phyloP scores from a whole-genome alignment of 441 rosid genomes.

The Jatropha podagrica region DNA sequence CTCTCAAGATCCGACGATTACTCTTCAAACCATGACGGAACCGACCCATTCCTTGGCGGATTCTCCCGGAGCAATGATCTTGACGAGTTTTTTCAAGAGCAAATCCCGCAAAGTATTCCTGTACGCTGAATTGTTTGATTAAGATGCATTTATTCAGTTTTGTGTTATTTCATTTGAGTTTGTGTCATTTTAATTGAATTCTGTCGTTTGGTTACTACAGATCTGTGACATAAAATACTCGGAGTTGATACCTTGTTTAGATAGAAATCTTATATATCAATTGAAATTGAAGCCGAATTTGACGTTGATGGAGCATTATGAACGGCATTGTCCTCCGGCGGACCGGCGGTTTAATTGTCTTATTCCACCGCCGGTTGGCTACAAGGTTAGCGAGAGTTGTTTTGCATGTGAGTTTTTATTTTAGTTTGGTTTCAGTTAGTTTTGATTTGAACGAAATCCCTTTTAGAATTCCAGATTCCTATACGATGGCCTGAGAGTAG shows the following conservation, averaged over 20 bases:
- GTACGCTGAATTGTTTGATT: constrained; percentile 34
- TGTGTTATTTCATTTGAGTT: too few species aligned
- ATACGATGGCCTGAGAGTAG: constrained; percentile 91
- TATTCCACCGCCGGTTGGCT: constrained; percentile 82
- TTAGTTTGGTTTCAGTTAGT: constrained; percentile 22
- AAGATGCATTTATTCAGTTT: background rate
- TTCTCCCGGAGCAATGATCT: constrained; percentile 28
- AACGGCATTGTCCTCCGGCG: constrained; percentile 84
- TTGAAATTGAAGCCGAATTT: constrained; percentile 71
- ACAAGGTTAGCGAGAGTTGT: constrained; percentile 55
- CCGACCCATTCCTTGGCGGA: constrained; percentile 42
- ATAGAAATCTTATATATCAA: constrained; percentile 78
- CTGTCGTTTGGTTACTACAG: constrained; percentile 33
- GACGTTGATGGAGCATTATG: constrained; percentile 92
- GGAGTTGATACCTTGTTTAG: constrained; percentile 91
- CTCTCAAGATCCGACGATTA: constrained; percentile 33
- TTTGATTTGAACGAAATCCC: constrained; percentile 35
- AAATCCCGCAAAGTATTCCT: constrained; percentile 61
- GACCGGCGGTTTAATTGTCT: constrained; percentile 88
- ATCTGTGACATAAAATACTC: constrained; percentile 76
- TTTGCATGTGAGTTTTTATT: background rate
- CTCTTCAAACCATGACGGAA: constrained; percentile 26
- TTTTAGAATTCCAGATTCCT: constrained; percentile 79
- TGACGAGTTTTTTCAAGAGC: constrained; percentile 39
- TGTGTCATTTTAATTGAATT: too few species aligned